Base-by-base conservation (phyloP, 139 green algal species). In the Chlorella sp. region DNA sequence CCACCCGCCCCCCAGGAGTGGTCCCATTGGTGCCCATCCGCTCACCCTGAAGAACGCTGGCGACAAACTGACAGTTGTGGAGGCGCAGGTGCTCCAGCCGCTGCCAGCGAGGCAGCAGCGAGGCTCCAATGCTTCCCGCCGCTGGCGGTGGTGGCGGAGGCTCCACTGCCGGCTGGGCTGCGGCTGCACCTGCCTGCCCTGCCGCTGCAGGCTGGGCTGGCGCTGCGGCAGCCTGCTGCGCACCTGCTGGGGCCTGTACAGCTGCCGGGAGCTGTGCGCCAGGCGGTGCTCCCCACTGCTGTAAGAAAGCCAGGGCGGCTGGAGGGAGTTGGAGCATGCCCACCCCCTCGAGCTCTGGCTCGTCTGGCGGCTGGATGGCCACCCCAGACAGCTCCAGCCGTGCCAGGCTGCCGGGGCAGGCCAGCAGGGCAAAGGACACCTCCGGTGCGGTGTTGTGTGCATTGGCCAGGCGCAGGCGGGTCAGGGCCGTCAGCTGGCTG, bases 401-500 rank as follows among this genome's bases (percentile, higher is more conserved):
- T 21, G n/a, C 23, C 76, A 82, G 60, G 36, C 32, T 38, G 15
- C 30, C 9, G 15, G 76, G 38, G 74, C 74, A 81, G 6, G 51
- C 74, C 32, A 81, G 74, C 74, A 81, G 74, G 32, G 21, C 32
- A 1, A 57, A 26, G 13, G 18, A 34, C 0, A 55, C 32, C 9
- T 69, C 51, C 38, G 51, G 70, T 25, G 9, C 28, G 26, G 2
- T 11, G 39, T 13, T 26, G 26, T 36, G 39, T 20, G 26, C 18
- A 11, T 1, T 28, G 51, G 20, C 55, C 57, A 71, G 47, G 16
- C 73, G 28, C 47, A 82, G 36, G 36, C 76, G 36, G 16, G 60
- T 56, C 15, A 82, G 60, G 5, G 76, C 26, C 0, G 76, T 82
- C 17, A 82, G 76, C 36, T 82, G 76, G 23, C 30, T 17, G 57